Percentiles rank a stretch among this genome's conserved stretches.
Conservation (phyloP, 805 yeast genomes). For the Yarrowia osloensis region DNA sequence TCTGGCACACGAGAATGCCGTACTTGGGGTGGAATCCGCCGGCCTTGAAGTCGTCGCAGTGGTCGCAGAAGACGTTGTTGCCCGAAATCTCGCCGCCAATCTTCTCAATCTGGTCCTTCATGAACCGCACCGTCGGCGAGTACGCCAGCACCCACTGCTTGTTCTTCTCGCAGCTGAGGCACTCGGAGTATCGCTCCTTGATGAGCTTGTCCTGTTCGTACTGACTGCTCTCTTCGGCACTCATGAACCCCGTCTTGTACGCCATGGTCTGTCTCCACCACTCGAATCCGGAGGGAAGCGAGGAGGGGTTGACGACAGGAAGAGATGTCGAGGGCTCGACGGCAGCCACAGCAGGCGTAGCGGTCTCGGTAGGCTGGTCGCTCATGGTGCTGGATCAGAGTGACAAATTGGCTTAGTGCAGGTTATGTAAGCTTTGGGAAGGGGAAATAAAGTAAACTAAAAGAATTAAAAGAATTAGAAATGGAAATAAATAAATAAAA, state of each 20-base stretch:
- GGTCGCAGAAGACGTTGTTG: conserved; percentile 69
- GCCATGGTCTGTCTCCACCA: conserved; percentile 80
- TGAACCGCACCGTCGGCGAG: conserved; percentile 77
- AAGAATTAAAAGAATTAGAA: too few relatives aligned
- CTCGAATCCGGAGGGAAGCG: conserved; percentile 53
- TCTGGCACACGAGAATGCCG: conserved; percentile 86
- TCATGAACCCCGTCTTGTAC: conserved; percentile 70
- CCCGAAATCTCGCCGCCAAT: conserved; percentile 56
- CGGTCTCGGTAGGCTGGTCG: neutral
- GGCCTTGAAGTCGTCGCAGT: conserved; percentile 77
- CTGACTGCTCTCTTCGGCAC: conserved; percentile 52
- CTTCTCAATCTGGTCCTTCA: conserved; percentile 79
- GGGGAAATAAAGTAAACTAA: neutral
- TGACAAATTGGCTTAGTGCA: neutral
- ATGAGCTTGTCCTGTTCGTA: conserved; percentile 58
- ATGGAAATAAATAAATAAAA: neutral
- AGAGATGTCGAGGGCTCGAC: neutral
- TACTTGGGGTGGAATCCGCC: conserved; percentile 93
- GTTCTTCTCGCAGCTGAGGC: conserved; percentile 70
- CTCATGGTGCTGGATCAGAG: neutral
- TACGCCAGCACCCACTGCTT: conserved; percentile 77
- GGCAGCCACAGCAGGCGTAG: neutral
- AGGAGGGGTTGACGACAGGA: conserved; percentile 20
- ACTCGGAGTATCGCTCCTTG: conserved; percentile 53
- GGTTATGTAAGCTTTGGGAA: neutral